Evolutionary conservation across 2,329 filamentous ascomycete species (phyloP).

Genomic region (Claviceps humidiphila): DNA sequence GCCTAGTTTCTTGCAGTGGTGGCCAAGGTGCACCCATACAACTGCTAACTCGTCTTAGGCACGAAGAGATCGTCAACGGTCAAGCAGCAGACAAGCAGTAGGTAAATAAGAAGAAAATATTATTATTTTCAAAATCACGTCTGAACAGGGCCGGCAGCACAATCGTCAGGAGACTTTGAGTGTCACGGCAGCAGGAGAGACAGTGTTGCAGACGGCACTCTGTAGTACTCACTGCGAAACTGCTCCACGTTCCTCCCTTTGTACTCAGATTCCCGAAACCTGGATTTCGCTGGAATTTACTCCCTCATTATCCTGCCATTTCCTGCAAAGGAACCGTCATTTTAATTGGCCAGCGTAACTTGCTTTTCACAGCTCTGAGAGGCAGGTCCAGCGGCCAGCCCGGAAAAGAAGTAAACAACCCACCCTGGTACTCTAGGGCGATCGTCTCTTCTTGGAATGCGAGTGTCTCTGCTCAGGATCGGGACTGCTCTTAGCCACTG

Average conservation of each 20-base stretch:
- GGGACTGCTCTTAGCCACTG: conserved; percentile 20
- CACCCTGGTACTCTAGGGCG: conserved; percentile 7
- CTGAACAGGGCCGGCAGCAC: background rate
- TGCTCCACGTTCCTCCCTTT: conserved; percentile 10
- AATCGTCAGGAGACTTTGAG: background rate
- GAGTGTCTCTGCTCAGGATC: conserved; percentile 24
- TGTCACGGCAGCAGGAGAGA: conserved; percentile 2
- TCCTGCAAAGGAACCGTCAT: conserved; percentile 11
- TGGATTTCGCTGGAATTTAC: conserved; percentile 7
- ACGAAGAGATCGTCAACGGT: background rate
- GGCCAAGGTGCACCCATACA: conserved; percentile 3
- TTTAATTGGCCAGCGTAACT: conserved; percentile 10
- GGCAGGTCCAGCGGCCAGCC: conserved; percentile 6
- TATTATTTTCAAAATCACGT: background rate
- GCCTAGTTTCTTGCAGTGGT: background rate
- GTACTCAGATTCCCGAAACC: conserved; percentile 8
- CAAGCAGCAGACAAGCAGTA: background rate
- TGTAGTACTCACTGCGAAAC: conserved; percentile 8
- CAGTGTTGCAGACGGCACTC: conserved; percentile 7
- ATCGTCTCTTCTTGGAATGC: conserved; percentile 24
- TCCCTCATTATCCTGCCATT: conserved; percentile 7
- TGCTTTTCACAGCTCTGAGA: conserved; percentile 10
- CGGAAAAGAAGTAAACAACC: conserved; percentile 11
- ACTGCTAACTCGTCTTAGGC: conserved; percentile 8
- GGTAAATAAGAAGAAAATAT: background rate